Base-by-base conservation (phyloP, 495 filamentous ascomycete species). In the Penicillium waksmanii region DNA sequence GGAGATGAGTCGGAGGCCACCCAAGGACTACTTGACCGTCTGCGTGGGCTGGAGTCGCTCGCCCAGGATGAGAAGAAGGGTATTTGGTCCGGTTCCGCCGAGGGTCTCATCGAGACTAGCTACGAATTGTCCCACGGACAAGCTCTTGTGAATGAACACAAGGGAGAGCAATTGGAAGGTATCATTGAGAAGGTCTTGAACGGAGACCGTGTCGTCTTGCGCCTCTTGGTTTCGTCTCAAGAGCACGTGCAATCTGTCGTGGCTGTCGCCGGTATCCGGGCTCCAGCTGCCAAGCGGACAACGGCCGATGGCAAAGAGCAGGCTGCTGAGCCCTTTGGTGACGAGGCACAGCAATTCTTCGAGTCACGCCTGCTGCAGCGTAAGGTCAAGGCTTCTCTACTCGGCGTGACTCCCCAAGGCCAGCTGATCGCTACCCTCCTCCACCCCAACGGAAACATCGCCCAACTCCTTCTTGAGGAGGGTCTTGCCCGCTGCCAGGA, bases 401-500 rank as follows among this genome's bases (percentile, higher is more conserved):
- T 97, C 27, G 96, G 95, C 21, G 83, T 91, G 11, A 97, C 90
- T 49, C 91, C 92, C 0, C 93, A 96, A 70, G 86, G 85, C 47
- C 91, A 95, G 66, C 80, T 97, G 17, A 84, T 97, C 60, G 91
- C 86, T 46, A 82, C 83, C 35, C 82, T 99, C 23, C 80, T 90
- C 43, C 96, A 98, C 73, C 92, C 92, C 19, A 86, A 89, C 21
- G 96, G 96, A 49, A 96, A 90, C 72, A 95, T 99, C 71, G 91
- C 93, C 27, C 89, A 89, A 56, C 91, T 92, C 71, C 73, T 98
- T 15, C 86, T 97, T 25, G 85, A 92, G 61, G 90, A 90, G 47
- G 96, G 96, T 62, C 77, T 97, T 42, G 96, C 93, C 42, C 84
- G 92, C 63, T 98, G 95, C 80, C 88, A 90, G 43, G 96, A 99